A percentile compares a stretch with the other conserved stretches of the same genome.
phyloP scores from a whole-genome alignment of 1,139 yeast genomes.

The Torulaspora globosa region DNA sequence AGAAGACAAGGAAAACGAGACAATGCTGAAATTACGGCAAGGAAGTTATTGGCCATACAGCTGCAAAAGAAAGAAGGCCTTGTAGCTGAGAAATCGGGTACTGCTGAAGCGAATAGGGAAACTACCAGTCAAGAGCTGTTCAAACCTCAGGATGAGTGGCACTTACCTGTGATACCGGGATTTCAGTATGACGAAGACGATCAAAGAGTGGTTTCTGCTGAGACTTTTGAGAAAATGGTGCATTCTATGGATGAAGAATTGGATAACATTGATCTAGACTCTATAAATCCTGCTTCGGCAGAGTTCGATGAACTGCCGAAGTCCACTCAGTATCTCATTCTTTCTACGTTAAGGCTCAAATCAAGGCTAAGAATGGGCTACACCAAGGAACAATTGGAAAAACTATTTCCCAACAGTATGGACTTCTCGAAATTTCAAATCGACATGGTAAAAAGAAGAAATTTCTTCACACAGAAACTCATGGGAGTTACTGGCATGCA shows the following conservation, averaged over 20 bases:
- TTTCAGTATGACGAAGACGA: slow-evolving; percentile 49
- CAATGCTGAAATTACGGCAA: slow-evolving; percentile 71
- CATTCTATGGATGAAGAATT: slow-evolving; percentile 61
- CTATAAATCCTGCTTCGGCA: slow-evolving; percentile 64
- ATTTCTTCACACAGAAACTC: slow-evolving; percentile 79
- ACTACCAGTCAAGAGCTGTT: slow-evolving; percentile 28
- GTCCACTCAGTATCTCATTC: slow-evolving; percentile 80
- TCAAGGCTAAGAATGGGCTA: slow-evolving; percentile 95
- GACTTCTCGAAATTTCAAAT: slow-evolving; percentile 93
- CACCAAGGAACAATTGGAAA: slow-evolving; percentile 76
- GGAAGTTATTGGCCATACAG: slow-evolving; percentile 72
- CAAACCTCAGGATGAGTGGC: slow-evolving; percentile 69
- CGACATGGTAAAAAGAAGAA: slow-evolving; percentile 86
- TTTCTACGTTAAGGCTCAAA: slow-evolving; percentile 74
- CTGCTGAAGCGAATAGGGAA: slow-evolving; percentile 10
- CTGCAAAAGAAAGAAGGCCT: slow-evolving; percentile 51
- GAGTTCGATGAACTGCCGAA: slow-evolving; percentile 66
- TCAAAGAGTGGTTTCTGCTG: slow-evolving; percentile 67
- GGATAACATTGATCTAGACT: slow-evolving; percentile 65
- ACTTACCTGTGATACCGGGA: slow-evolving; percentile 65
- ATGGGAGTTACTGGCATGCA: slow-evolving; percentile 85
- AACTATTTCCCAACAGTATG: slow-evolving; percentile 75
- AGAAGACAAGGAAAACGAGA: slow-evolving; percentile 72
- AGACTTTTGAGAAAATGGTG: slow-evolving; percentile 61
- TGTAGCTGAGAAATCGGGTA: slow-evolving; percentile 22